These are phyloP conservation scores for Cercospora sp. DNA, from an alignment of 2,329 filamentous ascomycete genomes.

Conservation along the genomic window DNA sequence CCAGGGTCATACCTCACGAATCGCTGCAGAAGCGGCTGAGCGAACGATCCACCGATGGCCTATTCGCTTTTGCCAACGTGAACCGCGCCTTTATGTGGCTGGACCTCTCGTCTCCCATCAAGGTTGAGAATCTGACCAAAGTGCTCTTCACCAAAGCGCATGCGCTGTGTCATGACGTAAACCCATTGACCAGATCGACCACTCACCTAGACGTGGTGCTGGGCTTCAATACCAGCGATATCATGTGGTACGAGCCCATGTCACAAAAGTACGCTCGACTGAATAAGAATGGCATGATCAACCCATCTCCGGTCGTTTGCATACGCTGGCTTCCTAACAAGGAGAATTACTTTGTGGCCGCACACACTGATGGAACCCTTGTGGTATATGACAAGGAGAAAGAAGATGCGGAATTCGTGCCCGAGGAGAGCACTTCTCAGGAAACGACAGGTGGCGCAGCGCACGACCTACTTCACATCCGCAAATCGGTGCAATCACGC, in stretches of 20 bases:
- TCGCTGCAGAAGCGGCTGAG: conserved; percentile 72
- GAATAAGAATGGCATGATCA: conserved; percentile 96
- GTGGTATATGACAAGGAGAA: conserved; percentile 98
- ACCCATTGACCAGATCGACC: conserved; percentile 73
- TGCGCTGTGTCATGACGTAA: conserved; percentile 91
- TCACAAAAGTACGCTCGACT: conserved; percentile 92
- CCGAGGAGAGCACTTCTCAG: conserved; percentile 52
- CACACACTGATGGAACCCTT: conserved; percentile 86
- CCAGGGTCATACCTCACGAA: conserved; percentile 91
- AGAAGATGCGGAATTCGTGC: conserved; percentile 76
- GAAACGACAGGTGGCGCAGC: conserved; percentile 35
- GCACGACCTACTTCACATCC: conserved; percentile 55
- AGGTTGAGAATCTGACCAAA: conserved; percentile 90
- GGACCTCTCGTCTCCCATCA: conserved; percentile 74
- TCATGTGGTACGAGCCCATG: conserved; percentile 98
- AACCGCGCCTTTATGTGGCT: conserved; percentile 96
- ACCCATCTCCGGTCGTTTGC: conserved; percentile 77
- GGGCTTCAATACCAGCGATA: conserved; percentile 94
- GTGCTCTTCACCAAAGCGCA: conserved; percentile 96
- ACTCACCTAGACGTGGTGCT: conserved; percentile 88
- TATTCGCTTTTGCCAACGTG: conserved; percentile 93
- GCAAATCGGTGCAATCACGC: conserved; percentile 89
- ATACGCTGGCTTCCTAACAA: conserved; percentile 94
- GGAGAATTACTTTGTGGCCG: conserved; percentile 87
- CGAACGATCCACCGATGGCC: conserved; percentile 74